Evolutionary conservation across 176 grass and related monocot species (phyloP).

Genomic region (Rhynchospora pubera): DNA sequence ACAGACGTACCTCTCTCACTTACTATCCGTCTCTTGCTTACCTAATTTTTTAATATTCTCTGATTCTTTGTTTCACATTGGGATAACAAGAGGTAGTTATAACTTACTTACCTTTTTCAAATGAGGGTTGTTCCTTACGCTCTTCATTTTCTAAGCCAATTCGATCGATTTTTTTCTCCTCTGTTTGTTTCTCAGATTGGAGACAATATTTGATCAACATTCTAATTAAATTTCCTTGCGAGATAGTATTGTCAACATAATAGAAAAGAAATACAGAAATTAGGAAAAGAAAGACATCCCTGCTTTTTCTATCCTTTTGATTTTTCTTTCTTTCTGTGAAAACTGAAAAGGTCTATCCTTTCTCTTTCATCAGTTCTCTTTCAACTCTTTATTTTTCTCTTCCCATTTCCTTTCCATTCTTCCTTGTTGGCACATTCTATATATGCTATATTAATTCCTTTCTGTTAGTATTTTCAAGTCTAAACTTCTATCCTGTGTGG

Average conservation of each 20-base stretch:
- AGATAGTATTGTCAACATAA: neutral
- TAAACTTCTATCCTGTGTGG: neutral
- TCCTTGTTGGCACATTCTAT: neutral
- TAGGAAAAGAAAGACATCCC: neutral
- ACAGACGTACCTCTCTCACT: neutral
- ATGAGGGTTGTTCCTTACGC: neutral
- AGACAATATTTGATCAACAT: neutral
- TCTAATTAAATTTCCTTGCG: neutral
- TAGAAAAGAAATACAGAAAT: neutral
- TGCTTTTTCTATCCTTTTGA: neutral
- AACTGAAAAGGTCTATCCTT: neutral
- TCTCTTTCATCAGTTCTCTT: neutral
- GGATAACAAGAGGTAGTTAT: neutral
- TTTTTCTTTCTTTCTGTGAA: neutral
- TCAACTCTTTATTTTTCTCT: neutral
- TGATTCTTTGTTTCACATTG: constrained; percentile 3
- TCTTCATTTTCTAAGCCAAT: neutral
- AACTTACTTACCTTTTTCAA: neutral
- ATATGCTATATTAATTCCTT: neutral
- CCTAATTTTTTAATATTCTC: neutral
- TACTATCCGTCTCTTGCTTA: neutral
- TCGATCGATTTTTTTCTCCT: too few relatives aligned
- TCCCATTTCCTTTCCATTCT: neutral
- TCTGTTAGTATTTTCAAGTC: neutral
- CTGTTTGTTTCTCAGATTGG: neutral